Base-by-base conservation (phyloP, 176 grass and related monocot genomes). In the Hordeum marinum region DNA sequence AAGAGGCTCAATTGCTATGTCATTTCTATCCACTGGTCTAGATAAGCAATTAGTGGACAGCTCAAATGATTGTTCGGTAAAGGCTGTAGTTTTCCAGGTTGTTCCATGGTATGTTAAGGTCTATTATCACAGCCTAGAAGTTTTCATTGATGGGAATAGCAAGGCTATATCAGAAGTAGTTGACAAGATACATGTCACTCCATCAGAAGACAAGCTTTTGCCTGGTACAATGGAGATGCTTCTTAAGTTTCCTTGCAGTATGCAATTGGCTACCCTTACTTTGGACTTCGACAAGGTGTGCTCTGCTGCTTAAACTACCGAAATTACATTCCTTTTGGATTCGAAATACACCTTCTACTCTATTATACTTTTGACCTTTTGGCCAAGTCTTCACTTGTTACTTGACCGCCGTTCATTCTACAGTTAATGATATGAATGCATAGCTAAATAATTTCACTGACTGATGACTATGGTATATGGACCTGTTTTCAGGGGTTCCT, bases 41-140 rank as follows among this genome's bases (percentile, higher is more conserved):
- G 83, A 83, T 59, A 83, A 84, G 35, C 81, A 93, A 83, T 81
- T 88, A 60, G 68, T 66, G 77, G 83, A 67, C 46, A 63, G n/a
- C 75, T 89, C 84, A 77, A 65, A 92, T 84, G 88, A 78, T 80
- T 95, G 96, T 80, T 91, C 77, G 24, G 64, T 90, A 69, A 89
- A 86, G 58, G 90, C 87, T 79, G 84, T 92, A 80, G 68, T 96
- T 87, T 94, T 99, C 79, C 96, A 99, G 79, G 86, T 99, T 76
- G 91, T 99, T 84, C 96, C 93, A 39, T 99, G 96, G 96, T 99
- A 99, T 73, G 96, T 96, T 79, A 99, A 96, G 72, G 91, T 96
- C 67, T 99, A 96, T 81, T 96, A 99, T 83, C 96, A 99, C 83
- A 99, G 91, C 48, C 85, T 96, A 55, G 79, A 90, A 86, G 86